Evolutionary conservation across 257 asterid genomes (phyloP), one percentile per base, ranked within the genome.

Genomic region (Solanum phureja): DNA sequence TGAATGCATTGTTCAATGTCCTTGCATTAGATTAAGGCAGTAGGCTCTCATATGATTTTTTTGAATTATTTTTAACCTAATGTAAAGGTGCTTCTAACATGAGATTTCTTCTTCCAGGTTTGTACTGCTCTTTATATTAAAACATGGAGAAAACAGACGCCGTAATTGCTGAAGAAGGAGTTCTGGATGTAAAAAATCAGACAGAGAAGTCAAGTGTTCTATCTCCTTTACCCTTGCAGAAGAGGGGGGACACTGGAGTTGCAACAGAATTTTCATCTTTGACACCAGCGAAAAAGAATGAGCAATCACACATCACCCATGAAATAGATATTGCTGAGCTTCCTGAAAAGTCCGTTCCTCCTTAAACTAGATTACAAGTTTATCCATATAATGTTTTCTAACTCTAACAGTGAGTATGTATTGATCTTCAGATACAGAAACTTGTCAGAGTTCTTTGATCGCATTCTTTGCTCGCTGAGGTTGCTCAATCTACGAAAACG

Each of bases 401-500:
- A 31, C 44, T 49, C 86, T 82, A 52, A 82, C 44, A 49, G 44
- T 81, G 24, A 49, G 10, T 82, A 18, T 82, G 46, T 82, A 9
- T 82, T 82, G 69, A 52, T 82, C 44, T 89, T 68, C 94, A 96
- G 98, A 91, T 92, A 91, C 88, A 85, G 11, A 84, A 60, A 8
- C 58, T 86, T 96, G 66, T 68, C 91, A 83, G 95, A 93, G 86
- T 85, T 93, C 49, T 94, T 95, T 89, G 92, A 93, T 88, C 87
- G 94, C 33, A 90, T 95, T 98, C 87, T 86, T 86, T 90, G 91
- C 85, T 95, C 99, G 19, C 37, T 94, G 91, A 91, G 99, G 91
- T 84, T 96, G 92, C 94, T 96, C 58, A 62, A 88, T 86, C 90
- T 95, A 35, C 92, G 92, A 49, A 94, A 94, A 83, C 93, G 64